Evolutionary conservation across 768 basidiomycete genomes (phyloP).

Genomic region (Holtermannia corniformis): DNA sequence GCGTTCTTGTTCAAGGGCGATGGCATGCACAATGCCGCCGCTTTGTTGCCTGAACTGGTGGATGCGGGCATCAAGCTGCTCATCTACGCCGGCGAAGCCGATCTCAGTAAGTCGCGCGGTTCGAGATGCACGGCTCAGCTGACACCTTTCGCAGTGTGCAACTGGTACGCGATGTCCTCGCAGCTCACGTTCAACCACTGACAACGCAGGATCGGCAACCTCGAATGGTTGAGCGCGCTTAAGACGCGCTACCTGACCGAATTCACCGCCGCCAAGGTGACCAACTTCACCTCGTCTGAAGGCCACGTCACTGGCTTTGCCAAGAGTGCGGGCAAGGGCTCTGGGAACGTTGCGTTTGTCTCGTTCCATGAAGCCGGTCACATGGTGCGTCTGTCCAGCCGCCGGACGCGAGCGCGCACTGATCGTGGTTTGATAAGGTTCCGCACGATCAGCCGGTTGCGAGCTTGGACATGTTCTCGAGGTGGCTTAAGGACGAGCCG

Average conservation of each 20-base stretch:
- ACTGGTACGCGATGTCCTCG: neutral
- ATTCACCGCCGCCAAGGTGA: constrained; percentile 48
- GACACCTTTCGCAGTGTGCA: neutral
- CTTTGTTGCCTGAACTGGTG: constrained; percentile 67
- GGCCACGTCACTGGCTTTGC: constrained; percentile 60
- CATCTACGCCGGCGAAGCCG: constrained; percentile 64
- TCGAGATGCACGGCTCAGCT: neutral
- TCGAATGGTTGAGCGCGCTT: constrained; percentile 61
- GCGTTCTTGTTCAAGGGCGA: constrained; percentile 75
- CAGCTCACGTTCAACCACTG: neutral
- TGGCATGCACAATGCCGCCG: constrained; percentile 70
- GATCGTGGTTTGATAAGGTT: constrained; percentile 48
- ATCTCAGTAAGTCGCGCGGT: constrained; percentile 24
- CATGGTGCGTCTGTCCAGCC: constrained; percentile 33
- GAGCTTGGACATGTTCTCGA: constrained; percentile 53
- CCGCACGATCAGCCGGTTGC: constrained; percentile 84
- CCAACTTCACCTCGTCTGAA: constrained; percentile 49
- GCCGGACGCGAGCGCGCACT: neutral
- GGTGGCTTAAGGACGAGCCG: constrained; percentile 43
- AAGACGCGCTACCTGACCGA: constrained; percentile 56
- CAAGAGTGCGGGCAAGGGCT: constrained; percentile 58
- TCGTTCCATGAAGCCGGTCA: constrained; percentile 71
- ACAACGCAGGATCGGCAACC: constrained; percentile 53
- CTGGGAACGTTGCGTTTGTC: constrained; percentile 80
- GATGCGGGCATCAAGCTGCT: constrained; percentile 72